These are phyloP conservation scores for Colletotrichum navitas DNA, from an alignment of 2,329 filamentous ascomycete species.

Conservation along the genomic window DNA sequence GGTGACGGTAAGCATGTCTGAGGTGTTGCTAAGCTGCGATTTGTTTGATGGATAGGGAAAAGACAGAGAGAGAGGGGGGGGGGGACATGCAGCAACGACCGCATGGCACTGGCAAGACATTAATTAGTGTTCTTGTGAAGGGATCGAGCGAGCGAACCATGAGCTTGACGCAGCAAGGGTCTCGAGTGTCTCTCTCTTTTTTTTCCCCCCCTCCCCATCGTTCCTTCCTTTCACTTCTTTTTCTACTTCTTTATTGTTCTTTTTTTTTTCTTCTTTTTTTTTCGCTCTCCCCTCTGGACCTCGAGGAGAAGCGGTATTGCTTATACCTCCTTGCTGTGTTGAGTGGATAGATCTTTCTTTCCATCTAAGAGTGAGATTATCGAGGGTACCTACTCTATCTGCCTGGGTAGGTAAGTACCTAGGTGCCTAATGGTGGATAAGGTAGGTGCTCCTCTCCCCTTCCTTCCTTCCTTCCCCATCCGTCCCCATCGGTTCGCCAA, in stretches of 20 bases:
- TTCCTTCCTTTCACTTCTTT: neutral
- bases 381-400: too few species aligned
- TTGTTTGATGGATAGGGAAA: neutral
- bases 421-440: neutral
- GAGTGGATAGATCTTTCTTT: too few species aligned
- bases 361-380: too few species aligned
- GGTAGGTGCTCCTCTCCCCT: neutral
- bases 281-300: too few species aligned
- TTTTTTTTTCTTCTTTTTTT: too few species aligned
- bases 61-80: neutral
- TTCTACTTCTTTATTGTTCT: too few species aligned
- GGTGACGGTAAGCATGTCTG: neutral
- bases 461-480: slow-evolving; percentile 1
- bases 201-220: neutral
- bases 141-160: neutral
- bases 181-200: slow-evolving; percentile 20
- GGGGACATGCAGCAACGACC: slow-evolving; percentile 16
- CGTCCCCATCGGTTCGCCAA: slow-evolving; percentile 10
- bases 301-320: too few species aligned
- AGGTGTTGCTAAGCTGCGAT: neutral
- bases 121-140: slow-evolving; percentile 2
- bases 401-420: too few species aligned
- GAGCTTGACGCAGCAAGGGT: slow-evolving; percentile 33
- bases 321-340: too few species aligned
- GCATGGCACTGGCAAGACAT: slow-evolving; percentile 16